These are phyloP conservation scores for Boletus sp. DNA, from an alignment of 768 basidiomycete species.

Conservation along the genomic window DNA sequence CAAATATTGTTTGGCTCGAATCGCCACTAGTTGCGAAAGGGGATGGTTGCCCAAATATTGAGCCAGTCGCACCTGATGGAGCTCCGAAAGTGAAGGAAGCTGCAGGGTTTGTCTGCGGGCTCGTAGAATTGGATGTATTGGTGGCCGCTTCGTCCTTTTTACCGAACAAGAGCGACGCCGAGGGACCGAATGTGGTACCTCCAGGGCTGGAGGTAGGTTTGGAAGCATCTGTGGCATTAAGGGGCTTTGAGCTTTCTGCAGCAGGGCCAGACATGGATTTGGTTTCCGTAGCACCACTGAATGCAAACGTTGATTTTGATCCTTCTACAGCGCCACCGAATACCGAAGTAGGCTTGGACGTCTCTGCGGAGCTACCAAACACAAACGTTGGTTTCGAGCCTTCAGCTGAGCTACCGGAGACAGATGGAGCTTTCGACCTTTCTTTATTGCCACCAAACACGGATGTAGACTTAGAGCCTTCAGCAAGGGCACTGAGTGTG, in stretches of 20 bases:
- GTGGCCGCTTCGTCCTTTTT: slow-evolving; percentile 12
- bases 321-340: slow-evolving; percentile 2
- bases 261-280: not conserved
- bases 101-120: slow-evolving; percentile 30
- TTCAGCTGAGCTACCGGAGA: slow-evolving; percentile 5
- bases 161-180: slow-evolving; percentile 16
- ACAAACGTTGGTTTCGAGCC: slow-evolving; percentile 6
- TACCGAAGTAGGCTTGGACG: not conserved
- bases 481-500: slow-evolving; percentile 10
- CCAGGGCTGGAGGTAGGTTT: slow-evolving; percentile 4
- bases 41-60: slow-evolving; percentile 11
- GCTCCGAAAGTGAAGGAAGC: slow-evolving; percentile 21
- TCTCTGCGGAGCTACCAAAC: slow-evolving; percentile 10
- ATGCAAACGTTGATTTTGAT: slow-evolving; percentile 2
- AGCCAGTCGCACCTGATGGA: slow-evolving; percentile 4
- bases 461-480: slow-evolving; percentile 15
- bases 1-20: slow-evolving; percentile 9
- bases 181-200: slow-evolving; percentile 6
- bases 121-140: slow-evolving; percentile 1
- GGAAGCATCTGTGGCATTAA: not conserved
- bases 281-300: not conserved
- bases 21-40: not conserved
- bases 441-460: slow-evolving; percentile 6
- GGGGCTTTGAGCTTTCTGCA: not conserved
- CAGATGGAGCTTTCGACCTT: not conserved